Evolutionary conservation across 129 eudicot species (phyloP), one percentile per base, ranked within the genome.

Genomic region (Flaveria robusta): DNA sequence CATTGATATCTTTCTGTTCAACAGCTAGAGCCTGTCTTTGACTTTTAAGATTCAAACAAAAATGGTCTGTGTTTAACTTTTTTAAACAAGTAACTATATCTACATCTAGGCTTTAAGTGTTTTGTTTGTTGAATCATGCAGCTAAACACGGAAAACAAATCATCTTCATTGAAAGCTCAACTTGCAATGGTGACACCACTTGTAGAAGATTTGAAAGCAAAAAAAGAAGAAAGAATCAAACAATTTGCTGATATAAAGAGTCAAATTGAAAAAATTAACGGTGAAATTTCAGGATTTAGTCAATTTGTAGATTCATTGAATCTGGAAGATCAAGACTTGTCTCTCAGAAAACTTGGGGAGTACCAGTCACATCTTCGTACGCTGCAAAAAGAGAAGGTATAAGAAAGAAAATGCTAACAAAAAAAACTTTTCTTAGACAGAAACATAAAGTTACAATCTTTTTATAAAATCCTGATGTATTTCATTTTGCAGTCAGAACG

Each of bases 311-410:
- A 84, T 74, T 55, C 88, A 29, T 43, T 87, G 70, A 83, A 72
- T 75, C 63, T 84, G 24, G 96, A 82, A 55, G 96, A 92, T 47
- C 88, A 89, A 70, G 96, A 89, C 75, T 82, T 92, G 15, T 92
- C 97, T 7, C 80, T 87, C 2, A 86, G 97, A 79, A 89, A 89
- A 79, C 96, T 92, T 20, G 86, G 81, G 0, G 96, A 92, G 70
- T 87, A 86, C 82, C 89, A 92, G 24, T 62, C 88, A 9, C 85
- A 84, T 64, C 93, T 92, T 55, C 88, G 83, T 18, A 81, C 87
- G 20, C 87, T 89, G 10, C 93, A 92, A 72, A 92, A 87, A 83
- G 97, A 92, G 78, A 92, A 89, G 97, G 97, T 92, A 84, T 34
- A 54, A n/a, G 8, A 77, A 42, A 4, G 10, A 59, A 26, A 12